phyloP scores from a whole-genome alignment of 2,329 filamentous ascomycete species.

The Colletotrichum brevisporum region DNA sequence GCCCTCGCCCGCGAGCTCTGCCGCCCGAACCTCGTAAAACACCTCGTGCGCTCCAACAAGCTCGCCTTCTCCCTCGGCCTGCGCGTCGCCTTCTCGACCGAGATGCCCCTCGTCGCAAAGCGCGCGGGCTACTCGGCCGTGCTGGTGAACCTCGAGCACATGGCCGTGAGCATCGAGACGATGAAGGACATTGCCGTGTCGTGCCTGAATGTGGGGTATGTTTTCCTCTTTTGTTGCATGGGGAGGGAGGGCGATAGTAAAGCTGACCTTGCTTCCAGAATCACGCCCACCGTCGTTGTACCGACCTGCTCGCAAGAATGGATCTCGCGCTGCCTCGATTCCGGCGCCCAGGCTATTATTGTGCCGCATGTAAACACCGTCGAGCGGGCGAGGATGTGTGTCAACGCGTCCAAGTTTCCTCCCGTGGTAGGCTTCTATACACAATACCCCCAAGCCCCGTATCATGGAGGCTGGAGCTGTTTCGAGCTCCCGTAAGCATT shows the following conservation, averaged over 20 bases:
- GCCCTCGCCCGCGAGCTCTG: slow-evolving; percentile 19
- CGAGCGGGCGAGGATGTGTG: slow-evolving; percentile 60
- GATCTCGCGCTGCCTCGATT: slow-evolving; percentile 59
- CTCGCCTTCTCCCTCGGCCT: slow-evolving; percentile 31
- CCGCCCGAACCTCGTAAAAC: slow-evolving; percentile 30
- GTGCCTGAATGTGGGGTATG: slow-evolving; percentile 19
- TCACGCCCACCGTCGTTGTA: slow-evolving; percentile 6
- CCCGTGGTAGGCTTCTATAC: slow-evolving; percentile 52
- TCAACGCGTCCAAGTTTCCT: slow-evolving; percentile 65
- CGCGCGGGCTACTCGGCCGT: slow-evolving; percentile 27
- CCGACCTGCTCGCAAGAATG: slow-evolving; percentile 28
- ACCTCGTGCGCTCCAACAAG: slow-evolving; percentile 15
- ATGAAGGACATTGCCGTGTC: slow-evolving; percentile 28
- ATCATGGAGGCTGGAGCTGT: accelerated
- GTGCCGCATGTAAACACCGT: slow-evolving; percentile 62
- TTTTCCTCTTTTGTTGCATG: neutral
- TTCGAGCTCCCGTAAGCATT: neutral
- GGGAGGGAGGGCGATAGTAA: too few species aligned
- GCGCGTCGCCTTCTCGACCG: slow-evolving; percentile 32
- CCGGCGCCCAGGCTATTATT: slow-evolving; percentile 65
- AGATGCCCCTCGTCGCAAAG: slow-evolving; percentile 32
- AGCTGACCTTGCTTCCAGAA: neutral
- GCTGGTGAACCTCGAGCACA: slow-evolving; percentile 32
- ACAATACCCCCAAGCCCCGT: neutral
- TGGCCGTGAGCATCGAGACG: slow-evolving; percentile 31